Evolutionary conservation across 139 green algal species (phyloP).

Genomic region (Microglena sp.): DNA sequence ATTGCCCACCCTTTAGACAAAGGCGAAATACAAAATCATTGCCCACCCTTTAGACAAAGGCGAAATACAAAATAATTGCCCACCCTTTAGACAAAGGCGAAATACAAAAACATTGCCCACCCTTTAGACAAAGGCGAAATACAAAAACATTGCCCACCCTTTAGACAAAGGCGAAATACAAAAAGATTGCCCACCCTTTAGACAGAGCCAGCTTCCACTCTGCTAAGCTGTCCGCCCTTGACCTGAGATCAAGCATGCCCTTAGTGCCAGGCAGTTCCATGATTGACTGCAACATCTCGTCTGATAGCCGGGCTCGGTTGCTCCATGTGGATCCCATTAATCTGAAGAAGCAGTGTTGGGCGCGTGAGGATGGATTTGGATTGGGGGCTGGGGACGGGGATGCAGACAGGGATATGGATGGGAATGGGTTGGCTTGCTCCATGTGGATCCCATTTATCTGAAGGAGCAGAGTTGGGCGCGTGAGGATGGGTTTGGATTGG

Average conservation of each 20-base stretch:
- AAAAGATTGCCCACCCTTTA: constrained; percentile 36
- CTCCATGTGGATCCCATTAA: constrained; percentile 34
- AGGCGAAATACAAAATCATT: too few relatives aligned
- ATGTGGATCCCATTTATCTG: constrained; percentile 35
- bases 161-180: too few relatives aligned
- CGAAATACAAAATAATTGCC: too few relatives aligned
- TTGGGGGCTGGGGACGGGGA: not conserved
- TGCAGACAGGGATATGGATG: not conserved
- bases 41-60: too few relatives aligned
- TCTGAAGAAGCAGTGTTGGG: constrained; percentile 11
- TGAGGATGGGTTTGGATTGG: not conserved
- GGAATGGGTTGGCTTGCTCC: constrained; percentile 30
- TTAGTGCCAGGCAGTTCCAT: constrained; percentile 62
- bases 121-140: too few relatives aligned
- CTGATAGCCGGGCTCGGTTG: constrained; percentile 40
- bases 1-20: too few relatives aligned
- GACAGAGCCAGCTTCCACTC: constrained; percentile 50
- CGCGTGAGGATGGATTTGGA: not conserved
- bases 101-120: too few relatives aligned
- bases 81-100: too few relatives aligned
- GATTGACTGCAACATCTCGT: constrained; percentile 49
- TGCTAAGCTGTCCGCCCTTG: constrained; percentile 33
- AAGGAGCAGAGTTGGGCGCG: not conserved
- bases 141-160: too few relatives aligned
- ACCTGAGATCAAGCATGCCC: constrained; percentile 37